A percentile compares a stretch with the other conserved stretches of the same genome.
Conservation (phyloP, 1,284 basidiomycete genomes). For the Wallemia ichthyophaga region DNA sequence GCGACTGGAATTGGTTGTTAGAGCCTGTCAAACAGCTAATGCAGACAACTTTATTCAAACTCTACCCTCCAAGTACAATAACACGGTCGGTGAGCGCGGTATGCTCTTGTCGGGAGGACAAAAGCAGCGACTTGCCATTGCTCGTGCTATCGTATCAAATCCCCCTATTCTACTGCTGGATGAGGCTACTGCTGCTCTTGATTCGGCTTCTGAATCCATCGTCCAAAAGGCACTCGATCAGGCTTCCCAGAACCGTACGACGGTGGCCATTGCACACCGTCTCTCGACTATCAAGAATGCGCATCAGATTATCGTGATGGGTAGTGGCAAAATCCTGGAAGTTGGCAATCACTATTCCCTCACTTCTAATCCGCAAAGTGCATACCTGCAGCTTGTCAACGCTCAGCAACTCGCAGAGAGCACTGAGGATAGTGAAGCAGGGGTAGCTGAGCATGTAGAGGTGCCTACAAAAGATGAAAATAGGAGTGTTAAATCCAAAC, state of each 20-base stretch:
- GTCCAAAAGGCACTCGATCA: conserved; percentile 44
- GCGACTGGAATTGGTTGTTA: conserved; percentile 25
- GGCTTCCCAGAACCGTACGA: conserved; percentile 39
- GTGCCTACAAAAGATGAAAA: no score
- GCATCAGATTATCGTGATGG: conserved; percentile 56
- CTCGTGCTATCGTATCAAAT: conserved; percentile 40
- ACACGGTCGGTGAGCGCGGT: conserved; percentile 61
- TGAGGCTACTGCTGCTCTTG: conserved; percentile 76
- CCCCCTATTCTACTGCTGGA: conserved; percentile 59
- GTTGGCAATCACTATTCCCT: conserved; percentile 10
- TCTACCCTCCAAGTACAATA: conserved; percentile 58
- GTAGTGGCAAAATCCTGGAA: conserved; percentile 45
- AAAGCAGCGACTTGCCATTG: conserved; percentile 71
- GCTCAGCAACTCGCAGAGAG: conserved; percentile 15
- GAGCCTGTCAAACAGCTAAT: conserved; percentile 42
- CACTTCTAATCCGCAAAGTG: conserved; percentile 1
- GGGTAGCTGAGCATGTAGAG: no score
- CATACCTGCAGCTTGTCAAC: conserved; percentile 14
- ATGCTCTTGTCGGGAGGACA: conserved; percentile 73
- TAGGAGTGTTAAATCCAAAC: no score
- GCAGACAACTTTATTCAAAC: conserved; percentile 59
- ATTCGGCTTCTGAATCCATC: conserved; percentile 43
- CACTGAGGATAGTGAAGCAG: not conserved
- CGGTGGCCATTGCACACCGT: conserved; percentile 80
- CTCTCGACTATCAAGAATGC: conserved; percentile 68